A percentile compares a stretch with the other conserved stretches of the same genome.
Conservation (phyloP, 352 stramenopile genomes). For the Elongisporangium anandrum region DNA sequence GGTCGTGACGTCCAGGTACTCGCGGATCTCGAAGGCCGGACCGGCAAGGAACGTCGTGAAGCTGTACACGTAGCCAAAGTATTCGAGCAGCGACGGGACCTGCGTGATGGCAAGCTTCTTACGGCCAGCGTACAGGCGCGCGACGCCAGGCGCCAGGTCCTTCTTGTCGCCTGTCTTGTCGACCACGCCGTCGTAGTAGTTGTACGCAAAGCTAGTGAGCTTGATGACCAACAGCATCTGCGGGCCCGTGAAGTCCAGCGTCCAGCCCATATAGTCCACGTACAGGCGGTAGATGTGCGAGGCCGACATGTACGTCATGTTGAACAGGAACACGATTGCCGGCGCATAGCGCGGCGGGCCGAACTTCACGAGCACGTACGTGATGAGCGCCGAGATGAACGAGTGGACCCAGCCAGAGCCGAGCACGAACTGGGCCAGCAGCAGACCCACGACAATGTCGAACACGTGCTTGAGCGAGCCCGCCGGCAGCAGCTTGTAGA, state of each 20-base stretch:
- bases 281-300: conserved; percentile 95
- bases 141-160: conserved; percentile 8
- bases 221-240: conserved; percentile 97
- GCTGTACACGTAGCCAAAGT: conserved; percentile 96
- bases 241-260: conserved; percentile 77
- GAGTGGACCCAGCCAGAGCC: conserved; percentile 94
- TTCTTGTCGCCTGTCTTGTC: conserved; percentile 42
- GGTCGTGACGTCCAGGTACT: conserved; percentile 84
- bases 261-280: conserved; percentile 94
- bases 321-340: conserved; percentile 91
- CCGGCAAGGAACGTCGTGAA: conserved; percentile 95
- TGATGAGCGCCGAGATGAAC: conserved; percentile 86
- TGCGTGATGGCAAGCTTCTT: conserved; percentile 67
- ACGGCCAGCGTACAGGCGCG: conserved; percentile 25
- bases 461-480: conserved; percentile 90
- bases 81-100: conserved; percentile 91
- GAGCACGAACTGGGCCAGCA: conserved; percentile 93
- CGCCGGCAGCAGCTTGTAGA: conserved; percentile 86
- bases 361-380: conserved; percentile 87
- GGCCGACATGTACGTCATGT: conserved; percentile 91
- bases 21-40: conserved; percentile 93
- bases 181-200: conserved; percentile 93
- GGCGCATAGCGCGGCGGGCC: conserved; percentile 48
- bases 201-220: conserved; percentile 97
- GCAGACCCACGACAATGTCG: conserved; percentile 89